Evolutionary conservation across 1,139 yeast species (phyloP), one percentile per base, ranked within the genome.

Genomic region (Suhomyces chickasaworum): DNA sequence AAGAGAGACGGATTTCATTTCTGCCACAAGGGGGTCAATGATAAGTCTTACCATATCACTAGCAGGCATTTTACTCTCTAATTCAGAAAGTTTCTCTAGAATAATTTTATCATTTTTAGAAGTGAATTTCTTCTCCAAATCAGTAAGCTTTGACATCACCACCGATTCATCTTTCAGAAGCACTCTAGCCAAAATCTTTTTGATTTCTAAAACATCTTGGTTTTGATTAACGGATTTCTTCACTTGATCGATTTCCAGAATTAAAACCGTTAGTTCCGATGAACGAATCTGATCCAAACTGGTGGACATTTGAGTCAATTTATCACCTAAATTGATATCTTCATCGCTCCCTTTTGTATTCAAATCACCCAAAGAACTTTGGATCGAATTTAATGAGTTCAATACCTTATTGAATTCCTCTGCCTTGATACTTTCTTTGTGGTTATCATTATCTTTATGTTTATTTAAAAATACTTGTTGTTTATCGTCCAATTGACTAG

Each of bases 21-120:
- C 67, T 2, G 58, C 58, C 5, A 64, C 50, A 30, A 66, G 59
- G 0, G 69, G 69, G 34, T 61, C 64, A 3, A 62, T 50, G 5
- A 65, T 59, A 31, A 58, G 60, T 34, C 51, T 44, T 4, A 52
- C 54, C n/a, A 57, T 25, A 29, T 58, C 59, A 35, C 60, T 44
- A 47, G 53, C 47, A 43, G 63, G 54, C 13, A 48, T 32, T 13
- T 15, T 23, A 13, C 34, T 18, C 25, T 52, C 32, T 22, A 52
- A 9, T 10, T 40, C 46, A 7, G 31, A 36, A 10, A 52, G 30
- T 25, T 39, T 44, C 7, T 40, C 37, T 2, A 46, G 13, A 10
- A 42, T 22, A 20, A 17, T 12, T 4, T 41, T 31, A 2, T 43
- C 42, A 21, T 39, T 33, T 17, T 43, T 43, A 34, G 53, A 48